Base-by-base conservation (phyloP, 2,329 filamentous ascomycete species). In the Fusarium heterosporum region DNA sequence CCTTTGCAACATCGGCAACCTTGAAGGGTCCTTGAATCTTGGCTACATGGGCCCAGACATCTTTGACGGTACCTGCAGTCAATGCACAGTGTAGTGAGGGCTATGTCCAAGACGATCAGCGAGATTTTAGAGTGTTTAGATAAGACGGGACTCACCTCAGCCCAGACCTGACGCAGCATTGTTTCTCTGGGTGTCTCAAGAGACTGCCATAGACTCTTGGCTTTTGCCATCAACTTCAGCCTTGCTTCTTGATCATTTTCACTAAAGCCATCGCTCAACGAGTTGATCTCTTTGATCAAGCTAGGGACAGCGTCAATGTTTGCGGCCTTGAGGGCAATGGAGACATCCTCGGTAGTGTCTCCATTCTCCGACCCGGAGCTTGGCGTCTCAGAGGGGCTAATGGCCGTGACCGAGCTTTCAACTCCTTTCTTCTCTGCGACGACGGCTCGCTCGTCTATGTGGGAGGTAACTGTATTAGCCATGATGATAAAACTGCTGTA, bases 181-280 rank as follows among this genome's bases (percentile, higher is more conserved):
- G 81, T 80, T 71, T 85, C 82, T 8, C 81, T 75, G 0, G 82
- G 82, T 1, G 80, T 83, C 65, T 84, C 81, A 0, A 82, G 72
- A 0, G 79, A 76, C 28, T 74, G 72, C 30, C 76, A 67, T 2
- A 75, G 55, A 1, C 68, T 61, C n/a, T 77, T 74, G 2, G 79
- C 78, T 55, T 77, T 75, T 2, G 73, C 62, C 14, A 77, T 65
- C 4, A 82, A 69, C n/a, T 71, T 68, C 6, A 76, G 66, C 2
- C 78, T 74, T 3, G 66, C 64, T 39, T 64, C 47, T 1, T 70
- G 53, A 28, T 67, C 60, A 40, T 61, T 38, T 8, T 19, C 38
- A 28, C 40, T 10, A 8, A 65, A 38, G 12, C 19, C 41, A 4
- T 58, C 39, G 4, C 50, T 26, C 4, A 64, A 34, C 3, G 14